phyloP scores from a whole-genome alignment of 345 rosid species.

The Cardamine chenopodiifolia region DNA sequence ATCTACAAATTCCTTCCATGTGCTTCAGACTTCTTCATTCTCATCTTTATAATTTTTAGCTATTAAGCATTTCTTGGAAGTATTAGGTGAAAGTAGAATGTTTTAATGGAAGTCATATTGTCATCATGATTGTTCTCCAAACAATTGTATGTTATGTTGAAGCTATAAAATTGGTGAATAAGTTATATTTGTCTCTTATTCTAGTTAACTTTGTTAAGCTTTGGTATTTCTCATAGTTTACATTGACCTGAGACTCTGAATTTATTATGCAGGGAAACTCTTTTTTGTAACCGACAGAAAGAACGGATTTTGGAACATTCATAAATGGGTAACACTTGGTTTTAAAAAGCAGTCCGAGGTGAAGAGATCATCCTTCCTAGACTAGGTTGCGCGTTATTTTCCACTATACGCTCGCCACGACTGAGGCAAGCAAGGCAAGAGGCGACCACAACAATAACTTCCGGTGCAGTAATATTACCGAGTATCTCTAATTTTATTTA shows the following conservation, averaged over 20 bases:
- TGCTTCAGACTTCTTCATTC: not conserved
- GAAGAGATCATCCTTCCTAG: too few relatives aligned
- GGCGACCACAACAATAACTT: too few relatives aligned
- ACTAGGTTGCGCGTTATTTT: too few relatives aligned
- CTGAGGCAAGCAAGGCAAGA: too few relatives aligned
- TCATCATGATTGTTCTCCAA: not conserved
- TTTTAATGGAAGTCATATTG: not conserved
- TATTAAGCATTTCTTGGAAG: not conserved
- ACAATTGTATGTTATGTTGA: not conserved
- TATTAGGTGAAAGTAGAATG: not conserved
- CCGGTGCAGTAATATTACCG: too few relatives aligned
- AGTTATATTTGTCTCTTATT: not conserved
- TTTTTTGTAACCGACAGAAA: constrained; percentile 77
- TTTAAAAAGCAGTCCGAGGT: too few relatives aligned
- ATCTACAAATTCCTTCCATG: not conserved
- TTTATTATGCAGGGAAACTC: constrained; percentile 73
- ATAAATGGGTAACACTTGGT: constrained; percentile 98
- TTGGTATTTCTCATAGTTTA: not conserved
- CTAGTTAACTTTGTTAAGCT: not conserved
- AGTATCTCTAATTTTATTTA: too few relatives aligned
- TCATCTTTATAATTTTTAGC: not conserved
- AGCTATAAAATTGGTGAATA: not conserved
- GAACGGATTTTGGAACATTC: constrained; percentile 90
- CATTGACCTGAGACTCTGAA: constrained; percentile 17
- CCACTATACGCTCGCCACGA: too few relatives aligned